phyloP scores from a whole-genome alignment of 768 basidiomycete species.

The Pleurotus eryngii region DNA sequence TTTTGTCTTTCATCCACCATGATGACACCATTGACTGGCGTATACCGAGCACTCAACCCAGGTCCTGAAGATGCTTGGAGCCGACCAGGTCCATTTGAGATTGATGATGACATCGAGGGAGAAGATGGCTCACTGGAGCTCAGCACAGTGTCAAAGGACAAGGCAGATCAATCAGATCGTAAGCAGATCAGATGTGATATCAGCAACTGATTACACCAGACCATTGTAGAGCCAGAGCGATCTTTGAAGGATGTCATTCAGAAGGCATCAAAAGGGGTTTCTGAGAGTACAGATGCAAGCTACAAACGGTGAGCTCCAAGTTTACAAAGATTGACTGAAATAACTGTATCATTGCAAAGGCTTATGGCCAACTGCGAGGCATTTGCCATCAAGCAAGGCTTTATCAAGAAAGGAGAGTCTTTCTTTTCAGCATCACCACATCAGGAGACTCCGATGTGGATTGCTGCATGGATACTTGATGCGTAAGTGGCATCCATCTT shows the following conservation, averaged over 20 bases:
- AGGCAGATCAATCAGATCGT: not conserved
- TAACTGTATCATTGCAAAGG: slow-evolving; percentile 3
- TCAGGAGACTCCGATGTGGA: too few species aligned
- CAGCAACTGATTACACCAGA: not conserved
- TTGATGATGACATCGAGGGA: too few species aligned
- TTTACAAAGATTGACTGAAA: not conserved
- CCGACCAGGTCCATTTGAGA: too few species aligned
- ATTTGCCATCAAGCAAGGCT: slow-evolving; percentile 13
- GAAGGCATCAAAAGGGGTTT: slow-evolving; percentile 26
- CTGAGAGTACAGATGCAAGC: slow-evolving; percentile 22
- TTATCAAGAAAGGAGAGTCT: slow-evolving; percentile 12
- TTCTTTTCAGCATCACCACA: slow-evolving; percentile 25
- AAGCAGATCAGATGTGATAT: not conserved
- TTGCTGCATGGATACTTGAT: too few species aligned
- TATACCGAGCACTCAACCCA: too few species aligned
- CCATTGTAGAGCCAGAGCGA: not conserved
- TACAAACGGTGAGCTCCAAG: slow-evolving; percentile 22
- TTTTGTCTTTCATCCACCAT: too few species aligned
- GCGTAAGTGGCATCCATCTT: too few species aligned
- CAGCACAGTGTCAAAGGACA: not conserved
- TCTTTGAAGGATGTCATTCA: slow-evolving; percentile 11
- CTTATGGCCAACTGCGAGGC: slow-evolving; percentile 14
- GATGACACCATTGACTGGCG: too few species aligned
- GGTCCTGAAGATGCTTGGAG: too few species aligned
- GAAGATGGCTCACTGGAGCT: too few species aligned